phyloP scores from a whole-genome alignment of 2,329 filamentous ascomycete species.

The Pseudodiploospora longispora region DNA sequence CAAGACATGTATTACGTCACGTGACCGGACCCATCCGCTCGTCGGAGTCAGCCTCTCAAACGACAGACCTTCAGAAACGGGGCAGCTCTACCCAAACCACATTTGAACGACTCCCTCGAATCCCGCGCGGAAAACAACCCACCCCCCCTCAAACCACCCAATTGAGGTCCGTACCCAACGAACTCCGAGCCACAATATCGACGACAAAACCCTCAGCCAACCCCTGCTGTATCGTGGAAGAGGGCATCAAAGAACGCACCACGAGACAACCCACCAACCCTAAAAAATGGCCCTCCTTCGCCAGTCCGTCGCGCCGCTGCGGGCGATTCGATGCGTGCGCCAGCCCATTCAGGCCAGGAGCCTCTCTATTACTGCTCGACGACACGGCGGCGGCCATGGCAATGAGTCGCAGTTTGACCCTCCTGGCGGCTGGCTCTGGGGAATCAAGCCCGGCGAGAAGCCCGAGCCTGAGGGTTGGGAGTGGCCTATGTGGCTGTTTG shows the following conservation, averaged over 20 bases:
- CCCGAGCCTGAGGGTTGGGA: conserved; percentile 97
- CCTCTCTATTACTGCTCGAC: conserved; percentile 38
- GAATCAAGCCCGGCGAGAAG: conserved; percentile 91
- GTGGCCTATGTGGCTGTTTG: conserved; percentile 73
- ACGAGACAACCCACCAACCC: background rate
- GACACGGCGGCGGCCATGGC: conserved; percentile 31
- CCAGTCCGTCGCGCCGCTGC: conserved; percentile 27
- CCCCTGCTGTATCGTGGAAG: too few relatives aligned
- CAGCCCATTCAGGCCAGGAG: conserved; percentile 24
- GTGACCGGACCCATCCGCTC: conserved; percentile 6
- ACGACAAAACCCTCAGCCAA: too few relatives aligned
- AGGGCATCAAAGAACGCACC: too few relatives aligned
- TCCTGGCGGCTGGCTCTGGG: conserved; percentile 86
- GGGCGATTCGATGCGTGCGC: conserved; percentile 29
- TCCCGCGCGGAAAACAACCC: too few relatives aligned
- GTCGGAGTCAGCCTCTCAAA: conserved; percentile 5
- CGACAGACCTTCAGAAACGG: conserved; percentile 1
- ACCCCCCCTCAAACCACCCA: too few relatives aligned
- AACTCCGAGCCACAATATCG: too few relatives aligned
- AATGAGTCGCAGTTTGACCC: conserved; percentile 78
- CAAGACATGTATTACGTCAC: background rate
- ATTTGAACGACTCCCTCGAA: too few relatives aligned
- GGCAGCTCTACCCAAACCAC: too few relatives aligned
- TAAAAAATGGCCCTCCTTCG: conserved; percentile 28
- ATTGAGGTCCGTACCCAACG: too few relatives aligned